Evolutionary conservation across 2,329 filamentous ascomycete genomes (phyloP).

Genomic region (Aspergillus quadricinctus): DNA sequence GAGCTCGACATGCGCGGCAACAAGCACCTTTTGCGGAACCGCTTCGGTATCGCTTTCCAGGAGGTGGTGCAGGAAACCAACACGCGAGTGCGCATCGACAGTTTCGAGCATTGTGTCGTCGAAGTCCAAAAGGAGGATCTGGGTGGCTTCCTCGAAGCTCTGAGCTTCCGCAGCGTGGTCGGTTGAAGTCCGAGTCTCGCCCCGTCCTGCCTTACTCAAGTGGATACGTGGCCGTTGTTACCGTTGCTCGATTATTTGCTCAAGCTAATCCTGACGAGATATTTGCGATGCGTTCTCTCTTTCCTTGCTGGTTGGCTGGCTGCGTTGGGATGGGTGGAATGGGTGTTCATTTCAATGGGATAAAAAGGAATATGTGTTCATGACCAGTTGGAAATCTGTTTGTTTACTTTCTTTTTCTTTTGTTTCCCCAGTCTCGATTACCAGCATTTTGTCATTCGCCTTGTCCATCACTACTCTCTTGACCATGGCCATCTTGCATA

Average conservation of each 20-base stretch:
- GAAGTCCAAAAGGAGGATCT: slow-evolving; percentile 97
- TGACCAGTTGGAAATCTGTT: slow-evolving; percentile 19
- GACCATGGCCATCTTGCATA: slow-evolving; percentile 19
- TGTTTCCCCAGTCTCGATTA: neutral
- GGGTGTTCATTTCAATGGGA: slow-evolving; percentile 7
- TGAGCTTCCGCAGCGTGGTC: slow-evolving; percentile 86
- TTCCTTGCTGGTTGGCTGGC: neutral
- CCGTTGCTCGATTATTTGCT: neutral
- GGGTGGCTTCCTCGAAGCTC: slow-evolving; percentile 78
- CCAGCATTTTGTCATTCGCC: slow-evolving; percentile 3
- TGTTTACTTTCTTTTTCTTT: slow-evolving; percentile 5
- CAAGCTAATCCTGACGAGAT: slow-evolving; percentile 3
- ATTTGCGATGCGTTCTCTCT: slow-evolving; percentile 3
- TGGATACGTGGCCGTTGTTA: slow-evolving; percentile 1
- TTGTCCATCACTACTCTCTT: slow-evolving; percentile 2
- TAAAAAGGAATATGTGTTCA: slow-evolving; percentile 15
- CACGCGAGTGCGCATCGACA: slow-evolving; percentile 85
- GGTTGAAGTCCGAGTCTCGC: slow-evolving; percentile 34
- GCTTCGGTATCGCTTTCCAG: slow-evolving; percentile 92
- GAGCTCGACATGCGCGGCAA: slow-evolving; percentile 52
- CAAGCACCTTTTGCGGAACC: slow-evolving; percentile 72
- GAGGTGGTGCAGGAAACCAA: slow-evolving; percentile 90
- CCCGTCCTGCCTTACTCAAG: neutral
- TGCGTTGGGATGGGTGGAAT: slow-evolving; percentile 8
- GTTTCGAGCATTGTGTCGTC: slow-evolving; percentile 95